Evolutionary conservation across 2,329 filamentous ascomycete species (phyloP).

Genomic region (Juglanconis juglandina): DNA sequence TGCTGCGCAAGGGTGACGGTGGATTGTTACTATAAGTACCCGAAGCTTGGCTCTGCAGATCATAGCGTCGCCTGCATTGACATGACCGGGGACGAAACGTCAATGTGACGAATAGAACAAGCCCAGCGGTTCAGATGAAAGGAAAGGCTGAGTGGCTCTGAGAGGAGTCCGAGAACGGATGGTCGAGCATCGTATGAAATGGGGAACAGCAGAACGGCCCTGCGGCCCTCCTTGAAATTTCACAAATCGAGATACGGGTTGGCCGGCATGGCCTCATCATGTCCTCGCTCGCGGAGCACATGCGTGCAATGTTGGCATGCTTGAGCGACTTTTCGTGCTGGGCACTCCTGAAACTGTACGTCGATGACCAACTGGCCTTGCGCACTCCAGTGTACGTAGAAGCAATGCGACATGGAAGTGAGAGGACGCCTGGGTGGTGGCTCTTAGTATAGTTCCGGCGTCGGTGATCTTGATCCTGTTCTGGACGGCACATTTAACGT

Average conservation of each 20-base stretch:
- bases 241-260: background rate
- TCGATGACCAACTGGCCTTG: background rate
- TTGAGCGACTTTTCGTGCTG: background rate
- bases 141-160: background rate
- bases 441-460: too few species aligned
- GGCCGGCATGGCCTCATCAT: background rate
- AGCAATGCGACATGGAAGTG: too few species aligned
- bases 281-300: conserved; percentile 1
- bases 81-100: background rate
- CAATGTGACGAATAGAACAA: background rate
- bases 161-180: background rate
- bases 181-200: background rate
- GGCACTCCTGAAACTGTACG: background rate
- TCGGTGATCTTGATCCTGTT: too few species aligned
- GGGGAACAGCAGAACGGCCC: background rate
- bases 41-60: conserved; percentile 15
- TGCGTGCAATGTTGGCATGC: background rate
- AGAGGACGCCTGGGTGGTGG: too few species aligned
- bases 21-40: background rate
- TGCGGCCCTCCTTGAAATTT: background rate
- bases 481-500: background rate
- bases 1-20: background rate
- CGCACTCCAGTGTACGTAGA: too few species aligned
- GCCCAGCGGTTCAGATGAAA: background rate
- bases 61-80: conserved; percentile 1